These are phyloP conservation scores for Gymnopus androsaceus DNA, from an alignment of 1,284 basidiomycete genomes.

Conservation along the genomic window DNA sequence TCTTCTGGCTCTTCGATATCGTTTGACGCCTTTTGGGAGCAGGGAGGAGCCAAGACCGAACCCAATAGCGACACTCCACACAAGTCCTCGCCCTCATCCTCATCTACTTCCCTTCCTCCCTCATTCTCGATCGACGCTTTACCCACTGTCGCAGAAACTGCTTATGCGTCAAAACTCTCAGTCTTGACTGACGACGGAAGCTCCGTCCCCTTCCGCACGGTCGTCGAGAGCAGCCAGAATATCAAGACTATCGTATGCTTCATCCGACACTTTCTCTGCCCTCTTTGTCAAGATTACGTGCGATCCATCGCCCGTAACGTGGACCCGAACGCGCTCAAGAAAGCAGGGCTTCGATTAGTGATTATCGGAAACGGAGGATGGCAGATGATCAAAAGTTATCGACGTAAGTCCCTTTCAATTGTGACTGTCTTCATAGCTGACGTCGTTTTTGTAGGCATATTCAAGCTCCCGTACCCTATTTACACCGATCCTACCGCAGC, in stretches of 20 bases:
- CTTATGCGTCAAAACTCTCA: constrained; percentile 52
- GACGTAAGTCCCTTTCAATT: constrained; percentile 40
- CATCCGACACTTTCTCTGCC: constrained; percentile 67
- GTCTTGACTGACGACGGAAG: constrained; percentile 64
- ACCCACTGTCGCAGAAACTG: constrained; percentile 47
- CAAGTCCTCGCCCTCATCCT: too few species aligned
- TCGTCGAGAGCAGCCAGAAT: constrained; percentile 46
- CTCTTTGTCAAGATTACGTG: constrained; percentile 75
- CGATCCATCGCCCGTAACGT: constrained; percentile 48
- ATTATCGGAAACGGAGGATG: constrained; percentile 72
- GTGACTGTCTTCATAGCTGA: neutral
- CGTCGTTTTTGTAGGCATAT: constrained; percentile 44
- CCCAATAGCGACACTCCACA: too few species aligned
- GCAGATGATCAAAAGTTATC: constrained; percentile 62
- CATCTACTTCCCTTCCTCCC: too few species aligned
- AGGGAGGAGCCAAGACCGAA: too few species aligned
- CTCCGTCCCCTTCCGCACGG: constrained; percentile 62
- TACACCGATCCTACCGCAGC: constrained; percentile 70
- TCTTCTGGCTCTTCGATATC: too few species aligned
- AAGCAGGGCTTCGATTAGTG: constrained; percentile 54
- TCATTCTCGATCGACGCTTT: neutral
- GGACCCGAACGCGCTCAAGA: constrained; percentile 44
- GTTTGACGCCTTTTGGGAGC: too few species aligned
- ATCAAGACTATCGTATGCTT: constrained; percentile 63
- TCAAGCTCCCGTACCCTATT: constrained; percentile 56